Evolutionary conservation across 306 rosid genomes (phyloP).

Genomic region (Carpinus fangiana): DNA sequence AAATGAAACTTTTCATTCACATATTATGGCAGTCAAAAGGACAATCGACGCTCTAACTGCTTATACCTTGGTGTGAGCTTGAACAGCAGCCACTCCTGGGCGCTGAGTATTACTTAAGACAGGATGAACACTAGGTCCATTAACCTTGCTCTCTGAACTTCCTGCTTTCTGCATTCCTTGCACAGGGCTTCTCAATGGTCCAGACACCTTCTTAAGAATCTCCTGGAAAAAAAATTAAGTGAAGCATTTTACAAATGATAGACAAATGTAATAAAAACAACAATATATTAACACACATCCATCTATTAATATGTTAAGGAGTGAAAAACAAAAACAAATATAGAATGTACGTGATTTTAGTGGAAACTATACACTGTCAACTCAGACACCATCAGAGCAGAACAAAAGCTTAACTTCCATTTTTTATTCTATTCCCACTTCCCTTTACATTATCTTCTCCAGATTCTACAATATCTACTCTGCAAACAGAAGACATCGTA

Average conservation of each 20-base stretch:
- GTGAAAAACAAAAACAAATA: not conserved
- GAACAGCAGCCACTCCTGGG: constrained; percentile 40
- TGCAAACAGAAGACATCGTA: not conserved
- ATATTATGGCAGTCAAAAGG: not conserved
- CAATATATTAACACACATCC: not conserved
- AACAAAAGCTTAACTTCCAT: not conserved
- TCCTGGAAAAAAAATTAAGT: constrained; percentile 34
- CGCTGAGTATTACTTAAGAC: constrained; percentile 38
- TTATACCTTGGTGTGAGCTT: constrained; percentile 52
- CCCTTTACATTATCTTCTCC: not conserved
- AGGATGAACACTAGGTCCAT: constrained; percentile 41
- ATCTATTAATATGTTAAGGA: not conserved
- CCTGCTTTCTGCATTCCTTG: constrained; percentile 46
- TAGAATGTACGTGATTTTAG: not conserved
- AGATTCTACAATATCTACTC: not conserved
- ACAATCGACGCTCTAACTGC: constrained; percentile 14
- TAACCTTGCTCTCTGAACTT: constrained; percentile 44
- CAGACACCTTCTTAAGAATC: constrained; percentile 61
- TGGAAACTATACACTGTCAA: not conserved
- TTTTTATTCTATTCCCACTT: not conserved
- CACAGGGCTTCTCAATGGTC: constrained; percentile 46
- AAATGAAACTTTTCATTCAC: constrained; percentile 1
- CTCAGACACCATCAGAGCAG: not conserved
- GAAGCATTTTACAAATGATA: not conserved
- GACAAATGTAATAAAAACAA: not conserved